phyloP scores from a whole-genome alignment of 169 alveolate species.

The Plasmodium billcollinsi region DNA sequence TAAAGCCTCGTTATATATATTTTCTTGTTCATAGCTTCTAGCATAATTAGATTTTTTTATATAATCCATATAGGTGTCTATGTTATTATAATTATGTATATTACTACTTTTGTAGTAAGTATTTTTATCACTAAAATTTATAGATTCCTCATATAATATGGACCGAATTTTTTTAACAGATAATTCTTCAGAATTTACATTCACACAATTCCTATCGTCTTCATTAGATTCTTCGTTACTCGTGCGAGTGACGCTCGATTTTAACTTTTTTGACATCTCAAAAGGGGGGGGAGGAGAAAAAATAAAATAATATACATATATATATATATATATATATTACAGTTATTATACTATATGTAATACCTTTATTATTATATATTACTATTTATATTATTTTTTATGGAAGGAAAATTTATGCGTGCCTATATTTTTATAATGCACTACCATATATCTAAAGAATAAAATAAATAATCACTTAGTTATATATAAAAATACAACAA shows the following conservation, averaged over 20 bases:
- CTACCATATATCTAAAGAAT: no score
- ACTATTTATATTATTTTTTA: no score
- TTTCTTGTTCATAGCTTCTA: slow-evolving; percentile 69
- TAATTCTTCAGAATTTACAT: not conserved
- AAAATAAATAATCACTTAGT: no score
- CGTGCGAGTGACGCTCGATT: slow-evolving; percentile 11
- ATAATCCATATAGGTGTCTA: slow-evolving; percentile 25
- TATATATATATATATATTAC: slow-evolving; percentile 7
- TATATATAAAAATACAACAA: no score
- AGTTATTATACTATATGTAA: not conserved
- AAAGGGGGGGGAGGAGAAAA: not conserved
- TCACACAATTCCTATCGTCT: not conserved
- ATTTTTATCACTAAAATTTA: slow-evolving; percentile 29
- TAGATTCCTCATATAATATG: slow-evolving; percentile 47
- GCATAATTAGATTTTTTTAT: slow-evolving; percentile 50
- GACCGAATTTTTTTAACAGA: slow-evolving; percentile 23
- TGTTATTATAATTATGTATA: slow-evolving; percentile 36
- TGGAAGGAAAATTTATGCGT: no score
- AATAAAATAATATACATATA: not conserved
- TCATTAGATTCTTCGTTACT: slow-evolving; percentile 17
- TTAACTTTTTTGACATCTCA: not conserved
- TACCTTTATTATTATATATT: no score
- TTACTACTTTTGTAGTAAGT: slow-evolving; percentile 60
- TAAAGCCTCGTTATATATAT: slow-evolving; percentile 51
- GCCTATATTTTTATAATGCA: no score